Conservation (phyloP, 306 rosid genomes). For the Sicyos baderoa region DNA sequence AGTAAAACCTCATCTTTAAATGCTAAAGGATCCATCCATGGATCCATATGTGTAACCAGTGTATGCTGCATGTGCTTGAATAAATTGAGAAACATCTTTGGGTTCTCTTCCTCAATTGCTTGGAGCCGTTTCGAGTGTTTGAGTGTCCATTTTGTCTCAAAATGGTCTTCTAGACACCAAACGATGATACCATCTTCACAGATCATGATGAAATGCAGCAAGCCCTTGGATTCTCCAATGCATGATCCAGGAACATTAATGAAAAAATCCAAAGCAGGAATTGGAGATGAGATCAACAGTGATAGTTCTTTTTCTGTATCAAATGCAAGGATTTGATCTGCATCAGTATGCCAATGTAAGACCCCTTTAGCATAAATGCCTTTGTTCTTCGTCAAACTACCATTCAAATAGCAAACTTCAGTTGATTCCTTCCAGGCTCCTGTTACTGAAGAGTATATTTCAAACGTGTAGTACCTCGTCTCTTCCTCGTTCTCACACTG, state of each 20-base stretch:
- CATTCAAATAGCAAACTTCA: conserved; percentile 30
- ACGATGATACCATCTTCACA: conserved; percentile 50
- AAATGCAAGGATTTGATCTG: conserved; percentile 38
- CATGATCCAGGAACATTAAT: conserved; percentile 32
- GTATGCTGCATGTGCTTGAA: conserved; percentile 22
- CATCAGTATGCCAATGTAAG: conserved; percentile 48
- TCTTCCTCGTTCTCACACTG: conserved; percentile 17
- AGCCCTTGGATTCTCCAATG: conserved; percentile 51
- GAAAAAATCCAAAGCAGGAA: conserved; percentile 27
- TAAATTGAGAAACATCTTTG: conserved; percentile 31
- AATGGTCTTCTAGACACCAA: conserved; percentile 52
- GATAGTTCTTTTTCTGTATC: conserved; percentile 41
- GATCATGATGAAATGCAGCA: conserved; percentile 35
- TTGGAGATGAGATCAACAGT: conserved; percentile 38
- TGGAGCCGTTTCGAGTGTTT: conserved; percentile 30
- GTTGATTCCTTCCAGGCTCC: conserved; percentile 36
- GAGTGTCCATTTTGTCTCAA: conserved; percentile 39
- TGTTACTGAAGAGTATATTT: conserved; percentile 37
- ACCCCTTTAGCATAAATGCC: conserved; percentile 34
- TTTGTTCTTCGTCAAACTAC: conserved; percentile 28
- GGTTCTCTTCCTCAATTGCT: conserved; percentile 36
- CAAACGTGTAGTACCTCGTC: conserved; percentile 28
- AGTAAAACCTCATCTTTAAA: conserved; percentile 44
- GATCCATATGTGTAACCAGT: conserved; percentile 7
- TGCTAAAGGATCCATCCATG: conserved; percentile 47